Evolutionary conservation across 805 yeast species (phyloP), one percentile per base, ranked within the genome.

Genomic region (Komagataella phaffii): DNA sequence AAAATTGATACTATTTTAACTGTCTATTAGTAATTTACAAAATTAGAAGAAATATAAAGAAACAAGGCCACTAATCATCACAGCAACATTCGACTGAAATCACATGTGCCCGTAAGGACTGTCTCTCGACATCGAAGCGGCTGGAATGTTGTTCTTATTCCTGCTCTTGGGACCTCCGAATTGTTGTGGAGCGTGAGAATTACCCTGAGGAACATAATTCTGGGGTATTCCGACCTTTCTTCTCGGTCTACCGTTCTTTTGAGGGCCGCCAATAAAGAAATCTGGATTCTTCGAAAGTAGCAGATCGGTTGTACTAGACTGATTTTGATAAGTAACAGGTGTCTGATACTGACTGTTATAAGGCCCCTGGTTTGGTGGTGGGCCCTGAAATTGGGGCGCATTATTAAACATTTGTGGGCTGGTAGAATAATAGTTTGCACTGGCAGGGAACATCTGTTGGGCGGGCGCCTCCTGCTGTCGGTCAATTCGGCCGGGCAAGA

Each of bases 211-310:
- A 45, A 24, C 30, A n/a, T 24, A 45, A 19, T 45, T 24, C 47
- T 45, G 47, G 47, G 24, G 47, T 21, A 18, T 45, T 45, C 23
- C 21, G 5, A 45, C n/a, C 24, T 45, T 24, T 18, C 23, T 46
- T 36, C 50, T 50, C 7, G 36, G 49, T 12, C 51, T 45, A 19
- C 10, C 47, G 17, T 45, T 24, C 18, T 21, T 24, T 24, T 14
- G 47, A 18, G 10, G 55, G 8, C 55, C 57, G n/a, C 57, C 60
- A 8, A 63, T 17, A 46, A 55, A 61, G 57, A 77, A 76, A 56
- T 77, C 79, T 23, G 81, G 81, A 56, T 75, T 77, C 50, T 70
- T 68, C 45, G 70, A 67, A 51, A 78, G 60, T 53, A 76, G 58
- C 49, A 69, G 58, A 50, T 74, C 80, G 1, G 78, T 62, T 12